Evolutionary conservation across 768 basidiomycete genomes (phyloP), one percentile per base, ranked within the genome.

Genomic region (Tylopilus vinaceipallidus): DNA sequence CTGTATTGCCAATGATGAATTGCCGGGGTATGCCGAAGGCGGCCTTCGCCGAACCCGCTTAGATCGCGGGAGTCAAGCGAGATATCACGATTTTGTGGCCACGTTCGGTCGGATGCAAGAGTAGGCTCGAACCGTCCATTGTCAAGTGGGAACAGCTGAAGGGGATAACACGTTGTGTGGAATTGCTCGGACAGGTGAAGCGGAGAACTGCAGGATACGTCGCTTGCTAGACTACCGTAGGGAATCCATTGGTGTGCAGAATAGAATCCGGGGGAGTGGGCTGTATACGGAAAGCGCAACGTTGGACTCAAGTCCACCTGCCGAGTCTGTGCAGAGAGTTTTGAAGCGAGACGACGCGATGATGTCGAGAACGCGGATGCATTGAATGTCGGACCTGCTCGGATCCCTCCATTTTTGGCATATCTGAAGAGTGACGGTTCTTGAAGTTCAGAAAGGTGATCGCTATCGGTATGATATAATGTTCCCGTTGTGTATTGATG

Each of bases 301-400:
- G 47, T 34, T 32, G 58, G 52, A 46, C 57, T 60, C 13, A 54
- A 50, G 14, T 60, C 60, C 37, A 54, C 35, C 19, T 60, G 64
- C 42, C 58, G 54, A 32, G 46, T 47, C 10, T 64, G 51, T 17
- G 45, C 33, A 38, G 72, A 61, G 36, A 60, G 57, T 20, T 67
- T 70, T 16, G 67, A 63, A 40, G 66, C 52, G 30, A 67, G 55
- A 17, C 63, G 69, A n/a, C 64, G 62, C 48, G 57, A 63, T 19
- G 72, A 67, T 52, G 67, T 60, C 33, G 67, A 68, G 32, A 59
- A 51, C 29, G 50, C 49, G 49, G 60, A 50, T 27, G 54, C 29
- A 23, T 49, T 49, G 9, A 50, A 49, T n/a, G 50, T 29, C 32
- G 65, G 29, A 13, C 50, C 26, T 3, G 35, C 24, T 46, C 55